Conservation (phyloP, 2,329 filamentous ascomycete species). For the Aspergillus fumigatus region DNA sequence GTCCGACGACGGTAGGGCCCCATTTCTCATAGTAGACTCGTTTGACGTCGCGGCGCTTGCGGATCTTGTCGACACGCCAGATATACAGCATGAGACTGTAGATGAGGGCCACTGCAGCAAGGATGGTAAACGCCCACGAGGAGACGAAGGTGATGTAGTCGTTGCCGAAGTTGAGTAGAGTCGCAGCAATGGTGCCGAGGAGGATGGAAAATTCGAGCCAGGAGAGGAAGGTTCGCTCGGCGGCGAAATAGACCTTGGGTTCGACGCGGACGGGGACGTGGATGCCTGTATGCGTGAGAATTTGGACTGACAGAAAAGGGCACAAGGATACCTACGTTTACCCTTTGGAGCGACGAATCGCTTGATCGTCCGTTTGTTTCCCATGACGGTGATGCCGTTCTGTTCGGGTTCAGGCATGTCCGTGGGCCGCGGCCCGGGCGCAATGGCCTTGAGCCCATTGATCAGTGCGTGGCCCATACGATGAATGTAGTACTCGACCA, state of each 20-base stretch:
- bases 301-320: neutral
- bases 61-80: conserved; percentile 81
- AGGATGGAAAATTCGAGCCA: conserved; percentile 98
- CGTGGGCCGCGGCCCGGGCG: conserved; percentile 49
- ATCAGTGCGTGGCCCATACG: conserved; percentile 44
- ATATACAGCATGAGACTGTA: conserved; percentile 84
- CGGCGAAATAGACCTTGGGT: conserved; percentile 96
- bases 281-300: conserved; percentile 58
- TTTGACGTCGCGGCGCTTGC: conserved; percentile 73
- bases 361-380: conserved; percentile 44
- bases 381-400: conserved; percentile 37
- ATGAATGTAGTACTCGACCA: conserved; percentile 51
- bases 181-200: conserved; percentile 79
- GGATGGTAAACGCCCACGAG: conserved; percentile 72
- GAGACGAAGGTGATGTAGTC: conserved; percentile 61
- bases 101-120: conserved; percentile 71
- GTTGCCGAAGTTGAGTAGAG: conserved; percentile 73
- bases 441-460: conserved; percentile 45
- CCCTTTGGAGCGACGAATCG: conserved; percentile 56
- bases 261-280: conserved; percentile 94
- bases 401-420: conserved; percentile 34
- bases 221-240: conserved; percentile 89
- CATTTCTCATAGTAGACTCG: conserved; percentile 76
- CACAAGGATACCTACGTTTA: conserved; percentile 41
- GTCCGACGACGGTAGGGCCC: conserved; percentile 75